phyloP scores from a whole-genome alignment of 176 grass and related monocot genomes.

The Musa troglodytarum region DNA sequence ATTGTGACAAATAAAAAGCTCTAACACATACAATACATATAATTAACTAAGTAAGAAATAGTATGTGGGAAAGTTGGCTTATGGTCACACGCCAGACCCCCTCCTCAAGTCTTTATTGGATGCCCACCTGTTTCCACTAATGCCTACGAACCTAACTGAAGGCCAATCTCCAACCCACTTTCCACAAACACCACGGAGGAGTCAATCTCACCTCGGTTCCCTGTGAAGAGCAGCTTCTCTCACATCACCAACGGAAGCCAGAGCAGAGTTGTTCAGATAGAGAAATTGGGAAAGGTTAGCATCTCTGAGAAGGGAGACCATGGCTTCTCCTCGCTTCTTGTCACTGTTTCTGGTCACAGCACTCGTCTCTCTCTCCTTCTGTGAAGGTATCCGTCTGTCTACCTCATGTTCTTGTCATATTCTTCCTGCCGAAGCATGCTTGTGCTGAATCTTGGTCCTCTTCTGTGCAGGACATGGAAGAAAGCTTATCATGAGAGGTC shows the following conservation, averaged over 20 bases:
- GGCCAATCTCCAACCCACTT: neutral
- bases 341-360: neutral
- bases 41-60: too few species aligned
- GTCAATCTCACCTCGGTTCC: neutral
- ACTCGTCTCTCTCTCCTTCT: neutral
- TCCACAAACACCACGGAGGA: neutral
- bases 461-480: neutral
- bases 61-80: neutral
- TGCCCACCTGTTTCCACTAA: conserved; percentile 1
- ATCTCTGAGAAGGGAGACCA: neutral
- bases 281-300: too few species aligned
- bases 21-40: too few species aligned
- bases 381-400: neutral
- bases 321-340: conserved; percentile 4
- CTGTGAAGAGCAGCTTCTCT: neutral
- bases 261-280: too few species aligned
- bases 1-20: too few species aligned
- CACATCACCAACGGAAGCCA: neutral
- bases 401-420: neutral
- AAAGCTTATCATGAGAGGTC: neutral
- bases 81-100: neutral
- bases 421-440: neutral
- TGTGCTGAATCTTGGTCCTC: neutral
- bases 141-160: neutral
- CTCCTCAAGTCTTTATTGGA: neutral